These are phyloP conservation scores for Scedosporium boydii DNA, from an alignment of 2,329 filamentous ascomycete species.

Conservation along the genomic window DNA sequence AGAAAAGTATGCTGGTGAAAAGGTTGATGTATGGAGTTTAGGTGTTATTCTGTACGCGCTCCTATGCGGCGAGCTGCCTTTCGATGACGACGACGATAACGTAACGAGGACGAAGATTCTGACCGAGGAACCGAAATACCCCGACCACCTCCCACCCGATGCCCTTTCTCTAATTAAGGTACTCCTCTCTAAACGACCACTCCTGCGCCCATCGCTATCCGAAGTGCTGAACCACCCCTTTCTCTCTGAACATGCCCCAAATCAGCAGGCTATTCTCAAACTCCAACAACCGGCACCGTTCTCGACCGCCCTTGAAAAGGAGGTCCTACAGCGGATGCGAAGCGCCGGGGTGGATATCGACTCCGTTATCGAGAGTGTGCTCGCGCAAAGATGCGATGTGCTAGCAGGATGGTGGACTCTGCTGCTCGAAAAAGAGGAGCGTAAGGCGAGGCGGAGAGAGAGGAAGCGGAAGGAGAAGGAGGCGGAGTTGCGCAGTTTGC, in stretches of 20 bases:
- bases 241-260: constrained; percentile 73
- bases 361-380: constrained; percentile 84
- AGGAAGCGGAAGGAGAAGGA: constrained; percentile 80
- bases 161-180: constrained; percentile 67
- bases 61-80: constrained; percentile 78
- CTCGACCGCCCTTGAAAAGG: constrained; percentile 77
- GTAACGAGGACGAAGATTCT: constrained; percentile 79
- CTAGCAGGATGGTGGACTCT: constrained; percentile 95
- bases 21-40: constrained; percentile 93
- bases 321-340: constrained; percentile 85
- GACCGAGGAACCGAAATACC: constrained; percentile 75
- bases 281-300: constrained; percentile 74
- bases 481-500: constrained; percentile 65
- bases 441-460: constrained; percentile 73
- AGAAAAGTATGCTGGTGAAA: constrained; percentile 95
- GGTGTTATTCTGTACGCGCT: constrained; percentile 79
- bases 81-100: constrained; percentile 90
- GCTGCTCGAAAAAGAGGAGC: constrained; percentile 85
- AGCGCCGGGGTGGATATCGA: constrained; percentile 92
- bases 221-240: constrained; percentile 87
- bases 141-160: constrained; percentile 67
- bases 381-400: constrained; percentile 80
- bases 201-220: constrained; percentile 69
- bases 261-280: constrained; percentile 83
- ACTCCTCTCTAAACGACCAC: constrained; percentile 82